These are phyloP conservation scores for Orychophragmus violaceus DNA, from an alignment of 345 rosid genomes.

Conservation along the genomic window DNA sequence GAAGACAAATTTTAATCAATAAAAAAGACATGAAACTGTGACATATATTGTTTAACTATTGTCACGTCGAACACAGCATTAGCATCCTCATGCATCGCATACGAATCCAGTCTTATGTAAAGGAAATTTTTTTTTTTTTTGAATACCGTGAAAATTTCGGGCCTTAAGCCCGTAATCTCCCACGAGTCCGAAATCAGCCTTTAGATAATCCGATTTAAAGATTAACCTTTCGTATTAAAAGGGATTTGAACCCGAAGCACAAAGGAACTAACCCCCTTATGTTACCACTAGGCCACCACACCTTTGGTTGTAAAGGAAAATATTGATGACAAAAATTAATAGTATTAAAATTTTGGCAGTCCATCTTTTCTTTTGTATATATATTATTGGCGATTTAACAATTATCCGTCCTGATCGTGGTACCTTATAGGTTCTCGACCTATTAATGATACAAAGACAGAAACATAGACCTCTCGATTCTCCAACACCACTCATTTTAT, in stretches of 20 bases:
- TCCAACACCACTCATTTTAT: conserved; percentile 3
- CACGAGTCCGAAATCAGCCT: no score
- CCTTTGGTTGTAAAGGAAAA: background rate
- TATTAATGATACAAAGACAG: conserved; percentile 4
- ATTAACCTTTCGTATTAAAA: no score
- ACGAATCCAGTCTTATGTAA: background rate
- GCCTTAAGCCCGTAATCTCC: no score
- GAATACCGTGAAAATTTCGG: no score
- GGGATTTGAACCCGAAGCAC: no score
- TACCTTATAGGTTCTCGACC: background rate
- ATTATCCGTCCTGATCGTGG: background rate
- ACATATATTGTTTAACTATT: background rate
- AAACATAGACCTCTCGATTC: background rate
- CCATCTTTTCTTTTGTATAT: background rate
- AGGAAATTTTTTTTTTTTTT: no score
- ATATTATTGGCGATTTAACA: background rate
- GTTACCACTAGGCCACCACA: no score
- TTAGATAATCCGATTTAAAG: no score
- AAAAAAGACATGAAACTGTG: background rate
- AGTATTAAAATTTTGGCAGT: background rate
- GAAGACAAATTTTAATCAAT: background rate
- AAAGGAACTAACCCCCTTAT: no score
- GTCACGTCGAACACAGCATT: background rate
- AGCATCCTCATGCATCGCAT: background rate
- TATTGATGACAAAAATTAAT: background rate